Evolutionary conservation across 129 eudicot genomes (phyloP), one percentile per base, ranked within the genome.

Genomic region (Saposhnikovia divaricata): DNA sequence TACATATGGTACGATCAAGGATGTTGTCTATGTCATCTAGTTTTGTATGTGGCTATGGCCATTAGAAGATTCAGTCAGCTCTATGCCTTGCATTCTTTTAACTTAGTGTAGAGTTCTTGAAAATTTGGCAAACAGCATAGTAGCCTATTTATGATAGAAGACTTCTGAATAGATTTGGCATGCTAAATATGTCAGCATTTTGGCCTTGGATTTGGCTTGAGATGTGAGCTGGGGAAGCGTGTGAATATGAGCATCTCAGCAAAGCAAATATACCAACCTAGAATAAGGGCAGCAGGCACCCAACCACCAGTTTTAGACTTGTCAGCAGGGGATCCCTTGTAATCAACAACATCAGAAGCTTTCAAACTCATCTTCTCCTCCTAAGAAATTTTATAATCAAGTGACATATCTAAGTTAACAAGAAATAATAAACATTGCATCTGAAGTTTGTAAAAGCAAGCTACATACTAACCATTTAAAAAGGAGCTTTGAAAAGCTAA

Each of bases 281-380:
- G 76, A 61, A 96, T 88, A 65, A 90, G 96, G 47, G 98, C 93
- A 85, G 97, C 97, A 57, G 95, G 85, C 31, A 90, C 86, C 99
- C 99, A 96, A 75, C 99, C 97, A 48, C 99, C 99, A 11, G 98
- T 92, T 87, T 86, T 96, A 19, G 88, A 72, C 79, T 86, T 89
- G 74, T 92, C 91, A 59, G 98, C 98, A 27, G 97, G 99, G 57
- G 34, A 81, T 6, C 97, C 99, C 46, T 88, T 90, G 87, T 87
- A 90, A 74, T 96, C 93, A 5, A 89, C 88, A 34, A 96, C 97
- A 87, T 90, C 99, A 6, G 86, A 83, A 25, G 87, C 91, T 2
- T 84, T 86, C 87, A 78, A 72, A 71, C 89, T 90, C 86, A 82
- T 77, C 85, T 95, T 91, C 55, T 82, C 91, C 25, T 89, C 93